phyloP scores from a whole-genome alignment of 495 filamentous ascomycete species.

The Cercophora sp. region DNA sequence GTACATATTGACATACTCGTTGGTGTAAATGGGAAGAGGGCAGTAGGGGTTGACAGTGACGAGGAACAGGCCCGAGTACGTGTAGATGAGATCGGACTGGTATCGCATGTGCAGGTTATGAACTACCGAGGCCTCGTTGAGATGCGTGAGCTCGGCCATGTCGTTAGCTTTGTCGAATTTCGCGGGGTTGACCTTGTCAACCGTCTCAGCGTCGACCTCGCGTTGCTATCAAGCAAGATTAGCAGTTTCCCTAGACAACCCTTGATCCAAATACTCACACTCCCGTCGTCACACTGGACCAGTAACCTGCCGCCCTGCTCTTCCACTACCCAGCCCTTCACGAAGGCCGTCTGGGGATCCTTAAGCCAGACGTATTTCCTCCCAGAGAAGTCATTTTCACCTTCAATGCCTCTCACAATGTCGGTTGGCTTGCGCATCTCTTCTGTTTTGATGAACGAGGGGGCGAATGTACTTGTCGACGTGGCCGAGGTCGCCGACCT shows the following conservation, averaged over 20 bases:
- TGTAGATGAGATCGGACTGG: slow-evolving; percentile 95
- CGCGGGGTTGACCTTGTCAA: slow-evolving; percentile 98
- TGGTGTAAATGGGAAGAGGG: slow-evolving; percentile 88
- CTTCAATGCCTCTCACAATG: slow-evolving; percentile 73
- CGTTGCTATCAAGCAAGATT: slow-evolving; percentile 61
- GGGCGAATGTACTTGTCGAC: slow-evolving; percentile 78
- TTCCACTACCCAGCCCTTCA: slow-evolving; percentile 86
- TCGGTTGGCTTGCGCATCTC: slow-evolving; percentile 64
- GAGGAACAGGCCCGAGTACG: slow-evolving; percentile 95
- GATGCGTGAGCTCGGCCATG: slow-evolving; percentile 96
- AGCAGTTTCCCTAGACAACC: slow-evolving; percentile 5
- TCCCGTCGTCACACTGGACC: slow-evolving; percentile 92
- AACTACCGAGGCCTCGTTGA: slow-evolving; percentile 97
- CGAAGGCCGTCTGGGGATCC: slow-evolving; percentile 81
- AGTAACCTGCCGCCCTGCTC: slow-evolving; percentile 60
- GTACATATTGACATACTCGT: slow-evolving; percentile 97
- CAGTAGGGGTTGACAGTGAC: slow-evolving; percentile 98
- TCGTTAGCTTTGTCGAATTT: slow-evolving; percentile 99
- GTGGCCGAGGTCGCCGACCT: slow-evolving; percentile 46
- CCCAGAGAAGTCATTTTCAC: slow-evolving; percentile 98
- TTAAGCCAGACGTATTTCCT: slow-evolving; percentile 97
- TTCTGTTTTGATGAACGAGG: slow-evolving; percentile 87
- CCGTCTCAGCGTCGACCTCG: slow-evolving; percentile 74
- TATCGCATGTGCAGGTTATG: slow-evolving; percentile 94
- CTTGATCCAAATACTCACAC: slow-evolving; percentile 50